phyloP scores from a whole-genome alignment of 441 rosid species.

The Monsonia emarginata region DNA sequence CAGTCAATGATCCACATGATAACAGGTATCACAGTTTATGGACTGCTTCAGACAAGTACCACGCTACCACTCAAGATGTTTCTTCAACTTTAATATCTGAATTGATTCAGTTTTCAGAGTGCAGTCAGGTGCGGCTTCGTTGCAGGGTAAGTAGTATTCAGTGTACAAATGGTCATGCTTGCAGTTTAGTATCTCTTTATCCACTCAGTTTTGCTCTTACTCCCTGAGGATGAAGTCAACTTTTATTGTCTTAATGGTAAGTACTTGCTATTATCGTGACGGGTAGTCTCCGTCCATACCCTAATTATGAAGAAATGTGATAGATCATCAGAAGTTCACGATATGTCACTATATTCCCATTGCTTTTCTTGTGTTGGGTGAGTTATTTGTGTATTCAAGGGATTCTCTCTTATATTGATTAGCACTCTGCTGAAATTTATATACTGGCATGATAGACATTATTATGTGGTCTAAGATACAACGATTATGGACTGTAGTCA shows the following conservation, averaged over 20 bases:
- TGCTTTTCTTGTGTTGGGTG: constrained; percentile 70
- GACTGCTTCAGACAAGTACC: constrained; percentile 16
- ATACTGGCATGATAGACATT: not conserved
- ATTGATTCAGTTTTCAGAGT: constrained; percentile 21
- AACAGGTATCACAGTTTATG: constrained; percentile 15
- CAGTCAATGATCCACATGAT: constrained; percentile 23
- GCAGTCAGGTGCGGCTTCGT: constrained; percentile 32
- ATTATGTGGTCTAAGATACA: not conserved
- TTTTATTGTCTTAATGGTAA: not conserved
- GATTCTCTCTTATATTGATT: not conserved
- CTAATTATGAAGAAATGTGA: constrained; percentile 45
- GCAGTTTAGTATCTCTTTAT: not conserved
- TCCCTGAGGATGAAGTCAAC: not conserved
- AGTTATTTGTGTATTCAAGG: constrained; percentile 21
- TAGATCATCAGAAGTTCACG: constrained; percentile 21
- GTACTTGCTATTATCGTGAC: constrained; percentile 20
- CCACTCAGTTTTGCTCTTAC: not conserved
- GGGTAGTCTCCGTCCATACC: constrained; percentile 52
- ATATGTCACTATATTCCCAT: constrained; percentile 45
- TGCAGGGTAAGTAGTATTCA: constrained; percentile 51
- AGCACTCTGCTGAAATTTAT: not conserved
- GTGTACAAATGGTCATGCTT: not conserved
- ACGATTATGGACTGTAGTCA: not conserved
- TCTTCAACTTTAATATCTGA: constrained; percentile 39
- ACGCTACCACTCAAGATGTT: constrained; percentile 22